Evolutionary conservation across 192 early-diverging fungal genomes (phyloP).

Genomic region (Umbelopsis isabellina): DNA sequence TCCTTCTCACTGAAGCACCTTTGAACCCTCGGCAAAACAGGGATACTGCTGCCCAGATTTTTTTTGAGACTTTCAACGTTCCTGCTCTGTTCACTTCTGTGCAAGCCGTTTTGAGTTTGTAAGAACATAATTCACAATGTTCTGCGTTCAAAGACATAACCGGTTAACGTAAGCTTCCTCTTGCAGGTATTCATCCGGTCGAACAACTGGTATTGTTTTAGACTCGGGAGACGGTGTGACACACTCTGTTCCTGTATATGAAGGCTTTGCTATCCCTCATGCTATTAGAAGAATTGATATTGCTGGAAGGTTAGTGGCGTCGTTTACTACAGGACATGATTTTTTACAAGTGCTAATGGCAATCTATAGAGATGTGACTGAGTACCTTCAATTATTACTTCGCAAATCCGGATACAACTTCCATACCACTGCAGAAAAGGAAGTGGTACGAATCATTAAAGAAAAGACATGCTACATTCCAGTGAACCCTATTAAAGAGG

Average conservation of each 20-base stretch:
- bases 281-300: slow-evolving; percentile 93
- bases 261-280: slow-evolving; percentile 95
- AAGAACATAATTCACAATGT: slow-evolving; percentile 28
- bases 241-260: slow-evolving; percentile 94
- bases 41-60: slow-evolving; percentile 93
- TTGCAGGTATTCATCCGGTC: slow-evolving; percentile 88
- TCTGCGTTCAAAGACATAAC: not conserved
- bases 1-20: slow-evolving; percentile 96
- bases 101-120: slow-evolving; percentile 96
- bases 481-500: slow-evolving; percentile 86
- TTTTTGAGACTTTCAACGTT: slow-evolving; percentile 99
- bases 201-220: slow-evolving; percentile 96
- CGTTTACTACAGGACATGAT: not conserved
- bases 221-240: slow-evolving; percentile 97
- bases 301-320: slow-evolving; percentile 66
- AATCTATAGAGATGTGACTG: slow-evolving; percentile 81
- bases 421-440: slow-evolving; percentile 91
- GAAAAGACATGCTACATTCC: slow-evolving; percentile 96
- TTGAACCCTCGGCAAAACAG: slow-evolving; percentile 92
- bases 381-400: slow-evolving; percentile 88
- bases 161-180: not conserved
- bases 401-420: slow-evolving; percentile 89
- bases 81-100: slow-evolving; percentile 96
- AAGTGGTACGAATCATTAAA: slow-evolving; percentile 94
- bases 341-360: not conserved